Base-by-base conservation (phyloP, 192 early-diverging fungal genomes). In the Coemansia sp. region DNA sequence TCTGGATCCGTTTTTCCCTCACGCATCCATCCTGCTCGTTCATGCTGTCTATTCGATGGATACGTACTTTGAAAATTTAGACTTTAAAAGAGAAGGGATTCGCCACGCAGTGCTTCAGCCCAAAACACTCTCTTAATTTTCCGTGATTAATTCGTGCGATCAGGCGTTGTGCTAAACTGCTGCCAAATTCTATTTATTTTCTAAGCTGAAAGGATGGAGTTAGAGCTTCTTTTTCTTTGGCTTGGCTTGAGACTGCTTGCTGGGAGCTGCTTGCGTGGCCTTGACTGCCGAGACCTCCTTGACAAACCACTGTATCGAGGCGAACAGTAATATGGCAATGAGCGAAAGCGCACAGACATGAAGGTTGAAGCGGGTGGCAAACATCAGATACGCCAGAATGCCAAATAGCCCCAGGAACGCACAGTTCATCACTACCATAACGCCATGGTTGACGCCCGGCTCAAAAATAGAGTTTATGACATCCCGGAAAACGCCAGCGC, bases 391-490 rank as follows among this genome's bases (percentile, higher is more conserved):
- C 15, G 51, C 32, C 23, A 79, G 57, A 32, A 73, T 73, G 1
- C 51, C 31, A 36, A 79, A 73, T 38, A 79, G 66, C 11, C 66
- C 66, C n/a, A 53, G 16, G 42, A 79, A 79, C 2, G 76, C 66
- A 46, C 62, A 45, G 40, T 79, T 79, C 70, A 79, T 69, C 28
- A 67, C 76, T 17, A 79, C 40, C 15, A 73, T 45, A 12, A 79
- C 70, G n/a, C 77, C 71, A 39, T 45, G 77, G 60, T 80, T 80
- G 57, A 80, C 70, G 30, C 77, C 77, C 1, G 77, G 77, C 52
- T 80, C 59, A 30, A 80, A 80, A 18, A 74, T 69, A n/a, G 77
- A 80, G 57, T 70, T 62, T 49, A 80, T 59, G 51, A 80, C 59
- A 57, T 80, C 77, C 32, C 60, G 63, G 44, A 71, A 44, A n/a